Conservation (phyloP, 2,329 filamentous ascomycete species). For the Epichloe gansuensis region DNA sequence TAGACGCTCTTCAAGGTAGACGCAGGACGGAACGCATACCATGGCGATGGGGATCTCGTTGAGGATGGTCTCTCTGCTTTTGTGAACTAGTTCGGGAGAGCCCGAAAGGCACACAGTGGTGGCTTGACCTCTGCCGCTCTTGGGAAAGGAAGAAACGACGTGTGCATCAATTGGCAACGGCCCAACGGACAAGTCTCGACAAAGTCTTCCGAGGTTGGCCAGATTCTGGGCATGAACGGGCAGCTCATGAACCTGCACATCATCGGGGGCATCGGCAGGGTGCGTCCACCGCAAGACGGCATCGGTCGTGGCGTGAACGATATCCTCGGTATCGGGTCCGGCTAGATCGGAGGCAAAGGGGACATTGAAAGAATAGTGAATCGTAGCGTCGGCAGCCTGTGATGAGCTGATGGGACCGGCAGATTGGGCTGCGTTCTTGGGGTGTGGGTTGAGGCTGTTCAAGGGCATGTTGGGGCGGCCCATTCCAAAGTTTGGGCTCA, state of each 20-base stretch:
- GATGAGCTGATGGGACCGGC: conserved; percentile 50
- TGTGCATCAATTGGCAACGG: conserved; percentile 66
- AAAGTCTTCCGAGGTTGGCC: conserved; percentile 63
- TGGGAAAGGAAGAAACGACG: conserved; percentile 72
- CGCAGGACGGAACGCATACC: conserved; percentile 42
- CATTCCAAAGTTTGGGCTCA: conserved; percentile 56
- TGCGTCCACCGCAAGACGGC: conserved; percentile 90
- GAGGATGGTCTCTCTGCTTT: conserved; percentile 77
- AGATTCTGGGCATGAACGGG: conserved; percentile 88
- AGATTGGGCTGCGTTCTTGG: conserved; percentile 40
- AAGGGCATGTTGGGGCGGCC: conserved; percentile 45
- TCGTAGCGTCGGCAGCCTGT: conserved; percentile 59
- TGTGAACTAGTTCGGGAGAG: conserved; percentile 73
- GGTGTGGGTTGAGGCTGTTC: conserved; percentile 42
- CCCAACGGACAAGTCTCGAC: conserved; percentile 64
- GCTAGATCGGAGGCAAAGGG: conserved; percentile 87
- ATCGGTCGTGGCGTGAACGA: conserved; percentile 80
- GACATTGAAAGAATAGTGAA: conserved; percentile 94
- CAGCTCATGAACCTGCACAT: conserved; percentile 73
- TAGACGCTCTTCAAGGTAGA: neutral
- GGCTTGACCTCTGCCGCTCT: conserved; percentile 52
- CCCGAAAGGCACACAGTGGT: conserved; percentile 89
- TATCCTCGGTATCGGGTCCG: conserved; percentile 86
- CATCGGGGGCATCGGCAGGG: conserved; percentile 72
- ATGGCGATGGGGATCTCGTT: conserved; percentile 86